Conservation (phyloP, 2,329 filamentous ascomycete species). For the Corynespora cassiicola region DNA sequence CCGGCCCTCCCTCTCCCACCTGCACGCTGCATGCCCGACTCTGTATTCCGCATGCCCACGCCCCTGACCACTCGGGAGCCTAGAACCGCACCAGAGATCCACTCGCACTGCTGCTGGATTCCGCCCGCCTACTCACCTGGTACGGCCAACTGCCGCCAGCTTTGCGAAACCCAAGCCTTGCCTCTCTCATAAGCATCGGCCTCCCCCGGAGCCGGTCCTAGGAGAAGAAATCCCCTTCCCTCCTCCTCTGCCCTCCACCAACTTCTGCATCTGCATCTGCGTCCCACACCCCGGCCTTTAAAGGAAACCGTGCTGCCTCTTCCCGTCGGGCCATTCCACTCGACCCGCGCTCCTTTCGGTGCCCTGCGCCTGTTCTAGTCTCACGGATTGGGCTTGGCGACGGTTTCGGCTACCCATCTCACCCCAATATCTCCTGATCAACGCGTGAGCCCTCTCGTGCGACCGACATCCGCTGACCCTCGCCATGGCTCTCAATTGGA, state of each 20-base stretch:
- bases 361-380: slow-evolving; percentile 28
- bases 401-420: slow-evolving; percentile 16
- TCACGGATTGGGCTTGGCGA: slow-evolving; percentile 29
- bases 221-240: slow-evolving; percentile 5
- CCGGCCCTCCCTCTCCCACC: slow-evolving; percentile 1
- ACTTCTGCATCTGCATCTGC: background rate
- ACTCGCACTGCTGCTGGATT: background rate
- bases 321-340: slow-evolving; percentile 32
- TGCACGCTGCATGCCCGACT: slow-evolving; percentile 15
- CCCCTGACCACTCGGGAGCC: slow-evolving; percentile 14
- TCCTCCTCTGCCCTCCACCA: slow-evolving; percentile 1
- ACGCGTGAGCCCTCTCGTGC: slow-evolving; percentile 40
- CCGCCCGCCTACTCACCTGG: slow-evolving; percentile 2
- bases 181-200: slow-evolving; percentile 26
- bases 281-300: slow-evolving; percentile 2
- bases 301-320: slow-evolving; percentile 20
- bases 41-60: slow-evolving; percentile 16
- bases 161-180: slow-evolving; percentile 19
- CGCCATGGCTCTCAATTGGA: slow-evolving; percentile 49
- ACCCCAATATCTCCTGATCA: slow-evolving; percentile 45
- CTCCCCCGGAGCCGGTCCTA: slow-evolving; percentile 10
- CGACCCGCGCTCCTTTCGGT: slow-evolving; percentile 20
- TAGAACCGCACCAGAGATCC: background rate
- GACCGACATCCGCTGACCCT: slow-evolving; percentile 32
- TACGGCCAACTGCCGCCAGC: slow-evolving; percentile 21